Conservation (phyloP, 306 rosid species). For the Rosa persica region DNA sequence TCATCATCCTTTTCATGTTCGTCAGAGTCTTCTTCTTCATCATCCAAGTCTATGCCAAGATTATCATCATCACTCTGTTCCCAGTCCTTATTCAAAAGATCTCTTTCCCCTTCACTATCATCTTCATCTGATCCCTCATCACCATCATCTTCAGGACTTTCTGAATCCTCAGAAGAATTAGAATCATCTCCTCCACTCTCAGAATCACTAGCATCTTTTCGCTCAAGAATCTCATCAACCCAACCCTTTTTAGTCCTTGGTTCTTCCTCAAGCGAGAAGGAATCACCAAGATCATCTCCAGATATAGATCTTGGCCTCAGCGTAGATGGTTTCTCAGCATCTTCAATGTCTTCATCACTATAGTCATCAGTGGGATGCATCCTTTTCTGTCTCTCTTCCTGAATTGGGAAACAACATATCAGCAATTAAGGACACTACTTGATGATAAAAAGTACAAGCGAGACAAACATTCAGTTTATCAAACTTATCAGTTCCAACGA, state of each 20-base stretch:
- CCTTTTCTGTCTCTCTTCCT: constrained; percentile 90
- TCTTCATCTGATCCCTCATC: constrained; percentile 58
- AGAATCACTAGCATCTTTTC: constrained; percentile 51
- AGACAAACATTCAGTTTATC: constrained; percentile 13
- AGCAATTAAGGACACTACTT: background rate
- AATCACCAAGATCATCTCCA: constrained; percentile 96
- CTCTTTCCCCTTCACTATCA: constrained; percentile 28
- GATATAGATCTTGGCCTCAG: constrained; percentile 58
- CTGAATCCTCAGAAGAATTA: constrained; percentile 54
- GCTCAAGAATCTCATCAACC: constrained; percentile 74
- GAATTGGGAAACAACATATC: constrained; percentile 20
- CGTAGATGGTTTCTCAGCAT: constrained; percentile 47
- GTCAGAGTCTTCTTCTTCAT: constrained; percentile 38
- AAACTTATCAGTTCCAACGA: background rate
- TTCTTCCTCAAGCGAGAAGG: constrained; percentile 64
- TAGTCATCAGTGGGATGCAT: constrained; percentile 67
- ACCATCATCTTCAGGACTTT: constrained; percentile 47
- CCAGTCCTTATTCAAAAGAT: constrained; percentile 72
- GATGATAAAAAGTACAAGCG: constrained; percentile 8
- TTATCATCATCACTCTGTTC: constrained; percentile 92
- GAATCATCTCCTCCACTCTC: constrained; percentile 58
- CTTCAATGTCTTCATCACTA: constrained; percentile 71
- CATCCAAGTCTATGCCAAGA: constrained; percentile 46
- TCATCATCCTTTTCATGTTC: constrained; percentile 28
- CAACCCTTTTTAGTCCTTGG: constrained; percentile 63